phyloP scores from a whole-genome alignment of 2,329 filamentous ascomycete genomes.

The Corniculantispora saksenae region DNA sequence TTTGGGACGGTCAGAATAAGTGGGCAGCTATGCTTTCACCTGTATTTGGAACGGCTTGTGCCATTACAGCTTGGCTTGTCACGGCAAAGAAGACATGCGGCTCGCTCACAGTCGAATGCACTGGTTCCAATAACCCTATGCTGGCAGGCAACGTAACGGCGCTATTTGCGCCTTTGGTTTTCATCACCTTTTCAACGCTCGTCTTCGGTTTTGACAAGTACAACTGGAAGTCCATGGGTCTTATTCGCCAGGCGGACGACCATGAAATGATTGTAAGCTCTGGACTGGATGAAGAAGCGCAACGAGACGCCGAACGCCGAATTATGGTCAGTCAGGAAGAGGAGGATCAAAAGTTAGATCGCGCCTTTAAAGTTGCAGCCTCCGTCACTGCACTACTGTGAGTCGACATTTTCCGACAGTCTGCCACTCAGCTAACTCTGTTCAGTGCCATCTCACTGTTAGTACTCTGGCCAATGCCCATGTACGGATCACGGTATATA shows the following conservation, averaged over 20 bases:
- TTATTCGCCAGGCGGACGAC: constrained; percentile 78
- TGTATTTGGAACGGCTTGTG: constrained; percentile 64
- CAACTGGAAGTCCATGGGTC: constrained; percentile 82
- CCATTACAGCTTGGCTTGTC: constrained; percentile 74
- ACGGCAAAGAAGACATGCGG: constrained; percentile 71
- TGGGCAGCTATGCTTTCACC: constrained; percentile 69
- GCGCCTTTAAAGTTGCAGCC: constrained; percentile 51
- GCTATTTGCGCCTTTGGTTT: constrained; percentile 69
- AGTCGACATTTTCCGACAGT: neutral
- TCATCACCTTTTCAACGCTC: constrained; percentile 76
- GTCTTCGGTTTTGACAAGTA: constrained; percentile 65
- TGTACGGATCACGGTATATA: constrained; percentile 82
- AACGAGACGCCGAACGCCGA: constrained; percentile 22
- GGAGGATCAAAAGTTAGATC: constrained; percentile 52
- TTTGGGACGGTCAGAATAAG: constrained; percentile 79
- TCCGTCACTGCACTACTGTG: constrained; percentile 35
- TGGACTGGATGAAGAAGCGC: constrained; percentile 43
- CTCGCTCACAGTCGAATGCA: constrained; percentile 68
- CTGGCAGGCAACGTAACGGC: constrained; percentile 81
- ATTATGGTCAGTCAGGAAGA: constrained; percentile 34
- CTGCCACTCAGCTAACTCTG: neutral
- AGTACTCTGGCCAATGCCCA: constrained; percentile 87
- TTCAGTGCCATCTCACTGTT: constrained; percentile 65
- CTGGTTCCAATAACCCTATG: constrained; percentile 84
- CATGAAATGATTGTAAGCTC: constrained; percentile 66